Base-by-base conservation (phyloP, 192 early-diverging fungal genomes). In the Umbelopsis ramanniana region DNA sequence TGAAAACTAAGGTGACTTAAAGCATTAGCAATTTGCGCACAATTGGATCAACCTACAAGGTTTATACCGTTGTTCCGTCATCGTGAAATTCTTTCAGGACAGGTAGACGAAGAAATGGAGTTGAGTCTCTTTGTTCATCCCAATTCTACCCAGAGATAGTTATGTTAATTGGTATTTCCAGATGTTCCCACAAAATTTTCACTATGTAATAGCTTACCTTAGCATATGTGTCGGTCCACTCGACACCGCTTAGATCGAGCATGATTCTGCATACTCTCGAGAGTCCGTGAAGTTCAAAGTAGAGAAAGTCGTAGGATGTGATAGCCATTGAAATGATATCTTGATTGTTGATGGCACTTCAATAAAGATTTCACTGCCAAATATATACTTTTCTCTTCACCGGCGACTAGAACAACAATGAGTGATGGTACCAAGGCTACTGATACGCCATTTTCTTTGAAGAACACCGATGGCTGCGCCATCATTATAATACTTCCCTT, bases 101-200 rank as follows among this genome's bases (percentile, higher is more conserved):
- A 6, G 85, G 85, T 0, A 86, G 46, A 71, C 80, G 76, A 21
- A 82, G 82, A 12, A 79, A 54, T 11, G 83, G 85, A 24, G 78
- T 75, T 6, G 72, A 52, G 14, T 33, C 3, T 67, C 83, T 83
- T 19, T 79, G 79, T 9, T 68, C 67, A 2, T 75, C 74, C 85
- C 85, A 86, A 11, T 69, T 69, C 52, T 72, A 23, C 11, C 4
- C 10, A 57, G 54, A 12, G 5, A 12, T 21, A 33, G 29, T 3
- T 2, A 29, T 29, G 29, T 29, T 3, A n/a, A 29, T 29, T 57
- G 46, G 1, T 3, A 5, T 46, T 46, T 46, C 17, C 46, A 46
- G 46, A 10, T 5, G 2, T 5, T 46, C 1, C 5, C 12, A 10
- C 46, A 46, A 46, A n/a, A 46, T 21, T 29, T 3, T 29, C 3